phyloP scores from a whole-genome alignment of 306 rosid species.

The Dryas octopetala region DNA sequence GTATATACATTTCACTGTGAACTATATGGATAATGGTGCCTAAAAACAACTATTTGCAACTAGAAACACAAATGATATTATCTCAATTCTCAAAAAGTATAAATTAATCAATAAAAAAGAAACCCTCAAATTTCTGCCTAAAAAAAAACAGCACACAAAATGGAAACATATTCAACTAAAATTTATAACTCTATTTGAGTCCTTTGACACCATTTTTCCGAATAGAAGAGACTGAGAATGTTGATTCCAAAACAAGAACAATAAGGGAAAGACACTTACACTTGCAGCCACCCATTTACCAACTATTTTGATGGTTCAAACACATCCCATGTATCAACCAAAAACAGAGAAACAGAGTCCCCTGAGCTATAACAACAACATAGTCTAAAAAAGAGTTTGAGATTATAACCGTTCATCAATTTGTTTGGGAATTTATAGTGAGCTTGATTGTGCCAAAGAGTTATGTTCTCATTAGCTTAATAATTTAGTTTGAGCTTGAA shows the following conservation, averaged over 20 bases:
- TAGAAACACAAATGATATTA: neutral
- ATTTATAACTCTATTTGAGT: neutral
- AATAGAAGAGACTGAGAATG: neutral
- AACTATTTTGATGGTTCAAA: too few relatives aligned
- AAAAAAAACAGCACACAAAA: neutral
- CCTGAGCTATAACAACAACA: too few relatives aligned
- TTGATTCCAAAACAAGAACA: slow-evolving; percentile 14
- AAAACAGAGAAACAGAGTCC: too few relatives aligned
- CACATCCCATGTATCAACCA: too few relatives aligned
- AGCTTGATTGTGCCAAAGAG: too few relatives aligned
- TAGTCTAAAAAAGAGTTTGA: too few relatives aligned
- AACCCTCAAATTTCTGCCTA: neutral
- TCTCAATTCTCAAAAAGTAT: neutral
- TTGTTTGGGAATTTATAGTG: too few relatives aligned
- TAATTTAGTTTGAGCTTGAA: too few relatives aligned
- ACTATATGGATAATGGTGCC: neutral
- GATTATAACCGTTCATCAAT: too few relatives aligned
- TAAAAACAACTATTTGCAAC: neutral
- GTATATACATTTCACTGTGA: neutral
- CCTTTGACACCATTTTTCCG: neutral
- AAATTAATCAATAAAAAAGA: neutral
- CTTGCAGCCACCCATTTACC: slow-evolving; percentile 67
- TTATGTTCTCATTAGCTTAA: too few relatives aligned
- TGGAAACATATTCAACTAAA: neutral
- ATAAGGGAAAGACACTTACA: slow-evolving; percentile 41